Base-by-base conservation (phyloP, 2,329 filamentous ascomycete species). In the Hypocreales sp. region DNA sequence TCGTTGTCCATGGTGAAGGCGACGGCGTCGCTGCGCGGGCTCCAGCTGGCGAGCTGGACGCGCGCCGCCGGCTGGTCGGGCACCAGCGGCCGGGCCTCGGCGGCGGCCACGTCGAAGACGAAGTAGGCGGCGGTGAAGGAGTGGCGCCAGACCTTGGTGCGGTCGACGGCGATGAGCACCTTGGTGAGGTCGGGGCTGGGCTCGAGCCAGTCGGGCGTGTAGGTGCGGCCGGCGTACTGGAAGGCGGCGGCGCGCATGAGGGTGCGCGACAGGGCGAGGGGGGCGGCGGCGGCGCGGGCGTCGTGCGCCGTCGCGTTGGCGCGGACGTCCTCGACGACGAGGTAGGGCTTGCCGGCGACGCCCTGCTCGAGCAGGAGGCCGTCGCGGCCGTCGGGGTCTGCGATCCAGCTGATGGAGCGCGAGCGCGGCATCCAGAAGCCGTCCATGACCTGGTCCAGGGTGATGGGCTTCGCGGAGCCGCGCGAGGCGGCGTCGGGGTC, bases 1-100 rank as follows among this genome's bases (percentile, higher is more conserved):
- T 98, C 93, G 55, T 98, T 95, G 34, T 84, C 67, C 37, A 78
- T 65, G 1, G 86, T 92, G 49, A 87, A 98, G n/a, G 82, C 79
- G 4, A 98, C 56, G 2, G 83, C 77, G 49, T 94, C 74, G 37
- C 84, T 86, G 28, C 72, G 67, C 1, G 90, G 90, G 31, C 82
- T 92, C 86, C 87, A 94, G 18, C 71, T 72, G 7, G 87, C 90
- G 29, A 93, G 64, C 52, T 95, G 86, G 15, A 94, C 64, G 25
- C 71, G 65, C 12, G 64, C 71, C 9, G 71, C 53, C 2, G 69
- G 62, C 25, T 80, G 61, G 3, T 58, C 59, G 0, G 81, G 78
- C 37, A 94, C 72, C 28, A 98, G 58, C 1, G 90, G 73, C 50
- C 92, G 67, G 2, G 67, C 79, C 1, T 56, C 66, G 48, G 94